Evolutionary conservation across 2,329 filamentous ascomycete genomes (phyloP), one percentile per base, ranked within the genome.

Genomic region (Didymella exigua): DNA sequence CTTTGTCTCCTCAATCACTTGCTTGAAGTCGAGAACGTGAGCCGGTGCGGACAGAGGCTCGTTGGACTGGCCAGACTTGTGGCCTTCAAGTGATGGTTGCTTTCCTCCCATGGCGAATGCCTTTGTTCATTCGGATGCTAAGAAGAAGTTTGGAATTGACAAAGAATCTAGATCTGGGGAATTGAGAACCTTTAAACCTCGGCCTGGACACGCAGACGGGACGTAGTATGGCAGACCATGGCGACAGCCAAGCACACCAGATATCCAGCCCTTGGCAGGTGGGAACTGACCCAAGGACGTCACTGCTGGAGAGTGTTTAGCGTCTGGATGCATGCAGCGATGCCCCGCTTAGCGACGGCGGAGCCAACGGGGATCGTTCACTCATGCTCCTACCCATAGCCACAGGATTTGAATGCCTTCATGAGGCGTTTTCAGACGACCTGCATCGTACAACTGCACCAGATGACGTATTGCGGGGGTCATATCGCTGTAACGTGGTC

Each of bases 41-140:
- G 88, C 85, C 13, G 87, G 87, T 36, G 72, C 61, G 13, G 84
- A 82, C 33, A 90, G 75, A 30, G 82, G 83, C 58, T 77, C 79
- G 61, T 81, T 81, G 19, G 76, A 69, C 64, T 80, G 78, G 19
- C 78, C 78, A 24, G 78, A 78, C 26, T 72, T 70, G 63, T 79
- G 77, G 51, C 67, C 68, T 58, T 63, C 70, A 46, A 75, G 68
- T 34, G 70, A 66, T 34, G 66, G 64, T 58, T 72, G 66, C 58
- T 74, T 73, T 62, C 71, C 73, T 62, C 70, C 74, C 74, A 76
- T 75, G 37, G 42, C 66, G 66, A 67, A 59, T 62, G 60, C 58
- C 52, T 47, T 47, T 45, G 14, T 56, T 53, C 41, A 59, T 56
- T 61, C 45, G 54, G 59, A 49, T 56, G 54, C 57, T 62, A 62